Evolutionary conservation across 2,329 filamentous ascomycete species (phyloP), one percentile per base, ranked within the genome.

Genomic region (Penicillium brevicompactum): DNA sequence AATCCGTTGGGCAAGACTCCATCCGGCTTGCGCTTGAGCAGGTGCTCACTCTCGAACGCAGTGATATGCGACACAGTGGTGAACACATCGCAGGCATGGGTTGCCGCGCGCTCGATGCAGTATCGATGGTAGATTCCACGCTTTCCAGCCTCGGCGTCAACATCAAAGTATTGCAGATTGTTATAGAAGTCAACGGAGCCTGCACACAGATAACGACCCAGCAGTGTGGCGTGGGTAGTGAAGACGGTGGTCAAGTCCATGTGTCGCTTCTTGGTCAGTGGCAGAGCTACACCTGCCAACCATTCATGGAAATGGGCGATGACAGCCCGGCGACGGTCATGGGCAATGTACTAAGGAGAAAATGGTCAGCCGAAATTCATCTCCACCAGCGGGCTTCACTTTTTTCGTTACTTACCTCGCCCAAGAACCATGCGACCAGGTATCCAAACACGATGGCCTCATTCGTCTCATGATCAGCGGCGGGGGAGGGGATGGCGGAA

Each of bases 181-280:
- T 97, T 99, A 84, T 99, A 99, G 74, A 99, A 97, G 74, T 99
- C 94, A 60, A 97, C 94, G 0, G 92, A 97, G 51, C 94, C 94
- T 49, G 94, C 94, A 73, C 94, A 97, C 46, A 97, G 89, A 72
- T 99, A 97, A 68, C 94, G 88, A 59, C 94, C 94, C 46, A 99
- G 86, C 10, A 99, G 84, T 5, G 94, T 97, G 22, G 94, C 94
- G 76, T 97, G 94, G 2, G 94, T 99, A 41, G 94, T 99, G 80
- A 97, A 97, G 74, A 97, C 97, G 64, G 94, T 97, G 16, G 94
- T 97, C 48, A 97, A 84, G 70, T 97, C 94, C 75, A 97, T 97
- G 70, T 90, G 89, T 58, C 94, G 87, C 83, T 90, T 96, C 80
- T 95, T 96, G 78, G 87, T 89, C 63, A 97, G 83, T 24, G 94